These are phyloP conservation scores for Ustilago crameri DNA, from an alignment of 1,284 basidiomycete species.

Conservation along the genomic window DNA sequence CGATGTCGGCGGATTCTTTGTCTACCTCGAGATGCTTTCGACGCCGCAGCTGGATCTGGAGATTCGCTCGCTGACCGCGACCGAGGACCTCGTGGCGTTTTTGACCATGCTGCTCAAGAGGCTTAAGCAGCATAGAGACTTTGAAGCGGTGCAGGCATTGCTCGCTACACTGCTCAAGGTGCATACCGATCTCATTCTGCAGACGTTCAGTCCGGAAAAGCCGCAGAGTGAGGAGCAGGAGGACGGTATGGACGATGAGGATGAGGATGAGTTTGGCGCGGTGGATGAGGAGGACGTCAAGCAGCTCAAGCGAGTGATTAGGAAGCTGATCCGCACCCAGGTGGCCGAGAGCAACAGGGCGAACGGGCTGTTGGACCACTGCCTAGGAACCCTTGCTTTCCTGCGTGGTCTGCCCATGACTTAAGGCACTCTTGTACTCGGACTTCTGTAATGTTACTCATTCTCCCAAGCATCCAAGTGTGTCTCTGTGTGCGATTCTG, in stretches of 20 bases:
- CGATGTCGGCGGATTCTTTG: conserved; percentile 75
- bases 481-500: not conserved
- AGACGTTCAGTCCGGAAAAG: conserved; percentile 70
- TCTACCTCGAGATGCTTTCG: conserved; percentile 84
- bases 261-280: conserved; percentile 9
- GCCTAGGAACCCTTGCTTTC: conserved; percentile 61
- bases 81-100: conserved; percentile 78
- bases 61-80: conserved; percentile 78
- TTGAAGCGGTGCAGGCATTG: conserved; percentile 92
- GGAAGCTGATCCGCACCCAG: conserved; percentile 50
- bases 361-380: conserved; percentile 62
- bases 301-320: conserved; percentile 43
- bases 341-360: conserved; percentile 51
- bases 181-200: conserved; percentile 76
- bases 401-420: conserved; percentile 62
- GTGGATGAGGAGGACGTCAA: conserved; percentile 32
- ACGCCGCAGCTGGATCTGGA: conserved; percentile 92
- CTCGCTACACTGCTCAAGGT: conserved; percentile 84
- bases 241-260: conserved; percentile 12
- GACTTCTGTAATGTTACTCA: not conserved
- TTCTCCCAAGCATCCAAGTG: not conserved
- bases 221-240: conserved; percentile 68
- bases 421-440: conserved; percentile 5
- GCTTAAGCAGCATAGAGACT: conserved; percentile 83
- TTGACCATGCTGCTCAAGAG: conserved; percentile 79